A percentile compares a stretch with the other conserved stretches of the same genome.
These are phyloP conservation scores for Drechslera avenae DNA, from an alignment of 2,329 filamentous ascomycete species.

Conservation along the genomic window DNA sequence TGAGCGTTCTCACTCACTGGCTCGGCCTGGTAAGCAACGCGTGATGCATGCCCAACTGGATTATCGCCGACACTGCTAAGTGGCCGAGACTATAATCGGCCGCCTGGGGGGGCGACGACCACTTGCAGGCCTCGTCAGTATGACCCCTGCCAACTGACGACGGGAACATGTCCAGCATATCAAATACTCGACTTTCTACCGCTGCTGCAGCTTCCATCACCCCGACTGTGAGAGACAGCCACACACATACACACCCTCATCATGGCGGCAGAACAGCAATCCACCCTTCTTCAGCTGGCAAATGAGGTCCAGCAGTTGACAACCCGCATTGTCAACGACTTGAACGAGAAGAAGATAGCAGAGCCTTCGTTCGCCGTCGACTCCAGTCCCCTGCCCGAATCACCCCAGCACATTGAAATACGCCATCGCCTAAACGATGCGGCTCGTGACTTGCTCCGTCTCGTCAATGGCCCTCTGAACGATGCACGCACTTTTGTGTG, in stretches of 20 bases:
- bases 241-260: not conserved
- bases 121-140: too few species aligned
- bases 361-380: slow-evolving; percentile 19
- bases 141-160: too few species aligned
- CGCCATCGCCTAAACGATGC: slow-evolving; percentile 22
- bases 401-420: slow-evolving; percentile 15
- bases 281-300: slow-evolving; percentile 20
- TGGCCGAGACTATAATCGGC: not conserved
- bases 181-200: not conserved
- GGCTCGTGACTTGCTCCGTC: slow-evolving; percentile 28
- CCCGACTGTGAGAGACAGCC: not conserved
- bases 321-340: slow-evolving; percentile 14
- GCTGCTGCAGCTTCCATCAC: not conserved
- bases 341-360: slow-evolving; percentile 11
- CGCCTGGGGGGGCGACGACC: too few species aligned
- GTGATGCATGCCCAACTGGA: not conserved
- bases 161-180: too few species aligned
- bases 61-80: not conserved
- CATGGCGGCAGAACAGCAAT: slow-evolving; percentile 12
- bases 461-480: slow-evolving; percentile 25
- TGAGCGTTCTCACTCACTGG: not conserved
- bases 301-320: slow-evolving; percentile 17
- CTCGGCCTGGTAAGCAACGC: not conserved
- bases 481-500: slow-evolving; percentile 20
- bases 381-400: slow-evolving; percentile 15